These are phyloP conservation scores for Phytophthora melonis DNA, from an alignment of 352 stramenopile species.

Conservation along the genomic window DNA sequence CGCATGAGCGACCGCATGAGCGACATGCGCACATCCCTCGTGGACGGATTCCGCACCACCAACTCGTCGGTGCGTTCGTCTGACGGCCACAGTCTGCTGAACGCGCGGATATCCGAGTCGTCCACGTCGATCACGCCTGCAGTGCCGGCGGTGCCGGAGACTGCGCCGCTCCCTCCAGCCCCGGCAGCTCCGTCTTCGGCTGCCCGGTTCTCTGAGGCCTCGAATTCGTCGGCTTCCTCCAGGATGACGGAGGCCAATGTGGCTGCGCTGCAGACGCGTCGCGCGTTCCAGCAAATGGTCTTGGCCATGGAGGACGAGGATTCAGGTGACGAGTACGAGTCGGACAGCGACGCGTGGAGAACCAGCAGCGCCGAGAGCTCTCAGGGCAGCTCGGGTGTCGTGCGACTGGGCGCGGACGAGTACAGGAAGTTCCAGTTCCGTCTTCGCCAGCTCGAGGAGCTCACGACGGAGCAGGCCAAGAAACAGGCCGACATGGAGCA, in stretches of 20 bases:
- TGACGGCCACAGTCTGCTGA: constrained; percentile 34
- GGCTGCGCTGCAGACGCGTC: constrained; percentile 77
- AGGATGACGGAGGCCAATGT: constrained; percentile 74
- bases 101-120: constrained; percentile 42
- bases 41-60: constrained; percentile 39
- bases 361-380: constrained; percentile 34
- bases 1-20: constrained; percentile 43
- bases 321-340: constrained; percentile 69
- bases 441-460: constrained; percentile 78
- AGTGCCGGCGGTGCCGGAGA: neutral
- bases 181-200: neutral
- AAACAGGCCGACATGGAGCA: constrained; percentile 81
- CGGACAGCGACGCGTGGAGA: constrained; percentile 46
- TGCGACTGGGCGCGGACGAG: constrained; percentile 74
- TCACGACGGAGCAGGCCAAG: constrained; percentile 72
- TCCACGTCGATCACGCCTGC: constrained; percentile 34
- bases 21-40: constrained; percentile 38
- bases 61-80: constrained; percentile 37
- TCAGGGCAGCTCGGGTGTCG: constrained; percentile 42
- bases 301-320: constrained; percentile 85
- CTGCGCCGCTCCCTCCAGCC: neutral
- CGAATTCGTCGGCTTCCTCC: constrained; percentile 14
- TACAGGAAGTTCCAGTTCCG: constrained; percentile 89
- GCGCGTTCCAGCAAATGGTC: constrained; percentile 87
- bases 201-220: constrained; percentile 18